Percentiles rank a stretch among this genome's conserved stretches.
phyloP scores from a whole-genome alignment of 1,284 basidiomycete genomes.

The Hymenochaete sp. region DNA sequence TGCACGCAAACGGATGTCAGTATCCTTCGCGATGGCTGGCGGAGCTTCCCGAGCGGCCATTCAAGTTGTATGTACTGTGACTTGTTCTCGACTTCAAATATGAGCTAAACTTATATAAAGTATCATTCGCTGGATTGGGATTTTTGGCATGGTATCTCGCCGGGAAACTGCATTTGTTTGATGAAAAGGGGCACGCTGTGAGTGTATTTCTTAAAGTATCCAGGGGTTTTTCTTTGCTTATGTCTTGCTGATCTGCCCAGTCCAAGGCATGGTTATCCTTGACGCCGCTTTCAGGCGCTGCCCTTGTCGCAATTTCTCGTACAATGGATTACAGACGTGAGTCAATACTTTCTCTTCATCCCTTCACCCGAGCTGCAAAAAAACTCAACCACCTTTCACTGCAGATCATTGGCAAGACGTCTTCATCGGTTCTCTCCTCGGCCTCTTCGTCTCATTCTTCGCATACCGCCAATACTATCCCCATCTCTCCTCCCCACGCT shows the following conservation, averaged over 20 bases:
- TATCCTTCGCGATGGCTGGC: constrained; percentile 77
- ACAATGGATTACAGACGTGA: constrained; percentile 84
- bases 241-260: constrained; percentile 28
- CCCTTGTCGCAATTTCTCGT: constrained; percentile 84
- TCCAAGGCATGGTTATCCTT: constrained; percentile 81
- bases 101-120: too few relatives aligned
- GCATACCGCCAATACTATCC: constrained; percentile 79
- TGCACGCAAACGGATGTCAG: constrained; percentile 64
- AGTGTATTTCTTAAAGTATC: constrained; percentile 22
- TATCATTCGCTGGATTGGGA: constrained; percentile 87
- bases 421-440: constrained; percentile 70
- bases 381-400: constrained; percentile 2
- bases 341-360: constrained; percentile 22
- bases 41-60: constrained; percentile 92
- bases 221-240: constrained; percentile 10
- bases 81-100: too few relatives aligned
- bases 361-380: constrained; percentile 2
- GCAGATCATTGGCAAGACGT: constrained; percentile 87
- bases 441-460: constrained; percentile 67
- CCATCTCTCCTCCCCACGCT: constrained; percentile 44
- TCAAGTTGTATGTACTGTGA: constrained; percentile 66
- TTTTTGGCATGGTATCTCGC: constrained; percentile 86
- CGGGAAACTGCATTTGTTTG: constrained; percentile 89
- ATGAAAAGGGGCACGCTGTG: constrained; percentile 71
- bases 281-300: constrained; percentile 69